These are phyloP conservation scores for Prosopis cineraria DNA, from an alignment of 306 rosid genomes.

Conservation along the genomic window DNA sequence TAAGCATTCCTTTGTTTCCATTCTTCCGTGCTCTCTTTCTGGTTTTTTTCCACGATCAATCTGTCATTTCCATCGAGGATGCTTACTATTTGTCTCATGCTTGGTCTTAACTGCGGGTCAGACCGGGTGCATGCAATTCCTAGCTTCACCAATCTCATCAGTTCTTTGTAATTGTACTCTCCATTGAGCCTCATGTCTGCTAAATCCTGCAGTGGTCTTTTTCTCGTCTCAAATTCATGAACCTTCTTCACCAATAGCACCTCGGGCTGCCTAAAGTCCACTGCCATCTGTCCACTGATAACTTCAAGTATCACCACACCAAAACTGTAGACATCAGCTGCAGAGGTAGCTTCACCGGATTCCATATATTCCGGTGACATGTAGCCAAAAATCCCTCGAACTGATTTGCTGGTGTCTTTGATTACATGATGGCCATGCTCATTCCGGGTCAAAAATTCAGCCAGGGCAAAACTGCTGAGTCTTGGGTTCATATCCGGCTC, in stretches of 20 bases:
- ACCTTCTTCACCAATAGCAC: slow-evolving; percentile 80
- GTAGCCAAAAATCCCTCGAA: slow-evolving; percentile 83
- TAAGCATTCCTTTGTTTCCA: slow-evolving; percentile 67
- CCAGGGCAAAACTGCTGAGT: slow-evolving; percentile 82
- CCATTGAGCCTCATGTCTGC: slow-evolving; percentile 70
- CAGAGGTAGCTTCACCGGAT: slow-evolving; percentile 71
- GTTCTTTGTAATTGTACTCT: slow-evolving; percentile 61
- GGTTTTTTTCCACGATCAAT: slow-evolving; percentile 39
- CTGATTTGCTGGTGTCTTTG: slow-evolving; percentile 49
- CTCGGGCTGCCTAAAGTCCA: slow-evolving; percentile 85
- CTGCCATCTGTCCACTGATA: slow-evolving; percentile 80
- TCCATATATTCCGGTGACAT: slow-evolving; percentile 85
- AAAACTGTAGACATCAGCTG: slow-evolving; percentile 84
- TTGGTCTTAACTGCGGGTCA: slow-evolving; percentile 66
- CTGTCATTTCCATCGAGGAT: slow-evolving; percentile 81
- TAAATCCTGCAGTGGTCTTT: slow-evolving; percentile 66
- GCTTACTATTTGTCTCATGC: slow-evolving; percentile 75
- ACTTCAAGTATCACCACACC: slow-evolving; percentile 91
- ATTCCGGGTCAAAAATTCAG: slow-evolving; percentile 83
- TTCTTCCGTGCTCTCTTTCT: slow-evolving; percentile 63
- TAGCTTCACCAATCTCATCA: slow-evolving; percentile 61
- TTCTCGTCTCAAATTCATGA: slow-evolving; percentile 58
- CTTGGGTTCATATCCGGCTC: slow-evolving; percentile 88
- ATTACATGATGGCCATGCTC: slow-evolving; percentile 70
- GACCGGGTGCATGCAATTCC: slow-evolving; percentile 78